These are phyloP conservation scores for Coix lacrymajobi DNA, from an alignment of 176 grass and related monocot species.

Conservation along the genomic window DNA sequence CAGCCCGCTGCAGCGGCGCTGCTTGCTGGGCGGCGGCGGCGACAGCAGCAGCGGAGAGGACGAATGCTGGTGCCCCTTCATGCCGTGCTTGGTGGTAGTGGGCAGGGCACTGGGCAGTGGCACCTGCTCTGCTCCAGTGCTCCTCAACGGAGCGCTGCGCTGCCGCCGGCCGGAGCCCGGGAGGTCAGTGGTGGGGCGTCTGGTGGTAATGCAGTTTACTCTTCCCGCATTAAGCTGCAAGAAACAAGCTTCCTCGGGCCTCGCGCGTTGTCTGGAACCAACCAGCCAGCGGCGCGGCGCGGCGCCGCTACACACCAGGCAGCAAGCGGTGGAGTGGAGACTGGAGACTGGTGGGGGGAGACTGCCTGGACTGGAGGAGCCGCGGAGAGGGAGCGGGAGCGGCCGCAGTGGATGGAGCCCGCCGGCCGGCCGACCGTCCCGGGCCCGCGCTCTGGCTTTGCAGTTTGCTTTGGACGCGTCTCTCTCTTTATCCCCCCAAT, in stretches of 20 bases:
- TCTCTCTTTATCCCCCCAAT: background rate
- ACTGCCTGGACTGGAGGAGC: background rate
- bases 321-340: background rate
- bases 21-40: constrained; percentile 30
- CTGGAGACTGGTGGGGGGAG: background rate
- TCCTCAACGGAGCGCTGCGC: background rate
- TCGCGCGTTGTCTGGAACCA: background rate
- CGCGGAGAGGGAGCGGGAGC: background rate
- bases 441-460: background rate
- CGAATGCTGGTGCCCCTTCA: constrained; percentile 53
- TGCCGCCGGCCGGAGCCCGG: background rate
- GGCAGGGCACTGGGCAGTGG: background rate
- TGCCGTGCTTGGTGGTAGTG: background rate
- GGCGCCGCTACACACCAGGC: too few species aligned
- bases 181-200: background rate
- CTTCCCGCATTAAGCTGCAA: background rate
- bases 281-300: background rate
- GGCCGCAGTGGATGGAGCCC: background rate
- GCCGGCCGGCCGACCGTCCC: background rate
- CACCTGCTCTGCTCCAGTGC: background rate
- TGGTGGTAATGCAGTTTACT: background rate
- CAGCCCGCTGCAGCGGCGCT: constrained; percentile 55
- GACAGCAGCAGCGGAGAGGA: background rate
- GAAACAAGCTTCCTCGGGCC: background rate
- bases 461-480: constrained; percentile 11